Evolutionary conservation across 2,329 filamentous ascomycete genomes (phyloP).

Genomic region (Sordariomycetes sp.): DNA sequence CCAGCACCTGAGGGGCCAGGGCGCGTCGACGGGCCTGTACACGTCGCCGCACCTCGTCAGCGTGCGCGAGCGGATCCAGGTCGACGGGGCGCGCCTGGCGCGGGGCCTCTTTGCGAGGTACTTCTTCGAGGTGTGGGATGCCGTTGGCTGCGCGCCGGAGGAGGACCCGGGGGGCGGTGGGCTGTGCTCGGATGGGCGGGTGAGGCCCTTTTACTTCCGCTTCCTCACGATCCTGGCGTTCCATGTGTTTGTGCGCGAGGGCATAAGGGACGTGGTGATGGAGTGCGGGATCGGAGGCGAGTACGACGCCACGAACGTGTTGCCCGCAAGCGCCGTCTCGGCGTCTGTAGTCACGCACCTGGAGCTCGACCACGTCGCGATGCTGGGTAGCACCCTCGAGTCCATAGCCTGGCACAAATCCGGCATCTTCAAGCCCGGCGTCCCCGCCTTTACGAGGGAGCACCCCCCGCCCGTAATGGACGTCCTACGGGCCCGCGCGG

Average conservation of each 20-base stretch:
- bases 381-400: conserved; percentile 67
- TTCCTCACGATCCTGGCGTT: conserved; percentile 83
- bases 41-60: conserved; percentile 78
- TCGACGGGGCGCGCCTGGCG: conserved; percentile 59
- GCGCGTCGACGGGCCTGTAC: conserved; percentile 60
- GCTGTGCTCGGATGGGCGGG: conserved; percentile 22
- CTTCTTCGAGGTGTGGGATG: conserved; percentile 78
- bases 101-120: conserved; percentile 58
- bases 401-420: conserved; percentile 87
- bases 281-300: conserved; percentile 94
- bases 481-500: conserved; percentile 46
- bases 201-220: conserved; percentile 85
- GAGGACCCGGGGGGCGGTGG: conserved; percentile 30
- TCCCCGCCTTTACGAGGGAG: conserved; percentile 19
- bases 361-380: conserved; percentile 71
- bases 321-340: conserved; percentile 48
- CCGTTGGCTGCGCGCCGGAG: conserved; percentile 25
- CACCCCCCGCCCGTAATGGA: conserved; percentile 20
- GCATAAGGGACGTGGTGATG: conserved; percentile 66
- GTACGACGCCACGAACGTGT: conserved; percentile 82
- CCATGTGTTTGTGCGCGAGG: conserved; percentile 66
- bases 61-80: conserved; percentile 72
- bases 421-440: conserved; percentile 64
- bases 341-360: conserved; percentile 66
- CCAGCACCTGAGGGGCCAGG: conserved; percentile 10